These are phyloP conservation scores for Coniophora puteana DNA, from an alignment of 1,284 basidiomycete genomes.

Conservation along the genomic window DNA sequence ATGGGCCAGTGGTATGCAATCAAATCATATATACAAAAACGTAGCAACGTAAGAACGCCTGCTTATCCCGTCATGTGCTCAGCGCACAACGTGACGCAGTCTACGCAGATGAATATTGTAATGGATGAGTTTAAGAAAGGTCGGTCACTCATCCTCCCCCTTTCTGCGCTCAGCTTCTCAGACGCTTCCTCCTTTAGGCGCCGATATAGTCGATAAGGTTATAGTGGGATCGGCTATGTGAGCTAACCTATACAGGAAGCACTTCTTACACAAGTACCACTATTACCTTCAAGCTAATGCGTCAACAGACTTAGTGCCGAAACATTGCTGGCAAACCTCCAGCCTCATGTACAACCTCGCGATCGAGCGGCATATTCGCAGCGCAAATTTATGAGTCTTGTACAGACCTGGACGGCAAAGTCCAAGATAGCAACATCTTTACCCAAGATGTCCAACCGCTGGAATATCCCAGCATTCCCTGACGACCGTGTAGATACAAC, in stretches of 20 bases:
- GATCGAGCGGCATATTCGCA: too few species aligned
- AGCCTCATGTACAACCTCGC: too few species aligned
- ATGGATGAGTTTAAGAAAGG: constrained; percentile 95
- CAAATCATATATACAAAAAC: too few species aligned
- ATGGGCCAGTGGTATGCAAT: constrained; percentile 67
- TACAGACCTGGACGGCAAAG: too few species aligned
- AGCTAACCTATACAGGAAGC: constrained; percentile 90
- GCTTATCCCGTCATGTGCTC: constrained; percentile 99
- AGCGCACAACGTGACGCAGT: constrained; percentile 96
- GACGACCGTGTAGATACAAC: too few species aligned
- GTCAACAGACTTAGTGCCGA: constrained; percentile 80
- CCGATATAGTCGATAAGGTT: constrained; percentile 92
- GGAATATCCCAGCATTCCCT: too few species aligned
- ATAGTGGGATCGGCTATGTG: constrained; percentile 84
- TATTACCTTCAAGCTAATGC: constrained; percentile 99
- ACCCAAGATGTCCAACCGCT: too few species aligned
- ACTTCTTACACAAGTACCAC: constrained; percentile 96
- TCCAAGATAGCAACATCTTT: too few species aligned
- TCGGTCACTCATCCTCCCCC: constrained; percentile 27
- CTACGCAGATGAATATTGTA: constrained; percentile 96
- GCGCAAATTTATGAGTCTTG: too few species aligned
- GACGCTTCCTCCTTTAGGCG: constrained; percentile 45
- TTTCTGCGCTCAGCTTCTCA: not conserved
- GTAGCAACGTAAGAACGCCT: constrained; percentile 98
- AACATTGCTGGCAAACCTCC: too few species aligned